Percentiles rank a stretch among this genome's conserved stretches.
Conservation (phyloP, 352 stramenopile genomes). For the Lagenidium sp. region DNA sequence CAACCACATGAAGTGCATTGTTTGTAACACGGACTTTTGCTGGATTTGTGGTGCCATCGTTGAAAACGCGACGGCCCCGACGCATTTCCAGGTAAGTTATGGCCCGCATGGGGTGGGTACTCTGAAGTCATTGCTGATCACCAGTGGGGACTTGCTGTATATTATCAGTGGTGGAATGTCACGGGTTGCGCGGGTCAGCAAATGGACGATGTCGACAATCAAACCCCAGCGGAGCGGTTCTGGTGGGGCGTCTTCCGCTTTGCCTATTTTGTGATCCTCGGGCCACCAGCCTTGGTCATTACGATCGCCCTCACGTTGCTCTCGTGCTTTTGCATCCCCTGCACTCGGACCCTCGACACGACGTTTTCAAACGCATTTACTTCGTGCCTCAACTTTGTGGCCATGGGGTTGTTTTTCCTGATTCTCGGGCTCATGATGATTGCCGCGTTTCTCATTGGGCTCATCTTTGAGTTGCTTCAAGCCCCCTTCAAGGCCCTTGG, state of each 20-base stretch:
- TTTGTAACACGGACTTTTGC: conserved; percentile 86
- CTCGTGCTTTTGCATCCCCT: conserved; percentile 61
- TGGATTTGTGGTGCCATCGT: conserved; percentile 84
- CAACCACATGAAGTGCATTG: conserved; percentile 90
- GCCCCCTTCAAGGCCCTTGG: too few species aligned
- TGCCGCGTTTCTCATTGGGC: not conserved
- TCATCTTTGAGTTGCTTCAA: too few species aligned
- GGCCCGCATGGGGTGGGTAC: not conserved
- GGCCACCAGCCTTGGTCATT: conserved; percentile 46
- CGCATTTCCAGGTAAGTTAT: conserved; percentile 55
- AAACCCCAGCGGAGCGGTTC: conserved; percentile 27
- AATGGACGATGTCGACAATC: conserved; percentile 53
- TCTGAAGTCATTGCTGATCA: too few species aligned
- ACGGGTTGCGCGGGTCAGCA: conserved; percentile 61
- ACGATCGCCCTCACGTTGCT: conserved; percentile 42
- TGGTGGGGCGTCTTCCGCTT: conserved; percentile 26
- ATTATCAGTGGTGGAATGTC: conserved; percentile 76
- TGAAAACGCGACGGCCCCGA: conserved; percentile 76
- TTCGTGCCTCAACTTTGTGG: conserved; percentile 43
- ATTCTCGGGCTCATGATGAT: not conserved
- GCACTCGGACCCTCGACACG: conserved; percentile 26
- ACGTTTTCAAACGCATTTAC: conserved; percentile 52
- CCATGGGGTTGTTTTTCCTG: conserved; percentile 21
- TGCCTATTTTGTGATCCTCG: conserved; percentile 56
- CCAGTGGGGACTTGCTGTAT: too few species aligned